Conservation (phyloP, 139 green algal genomes). For the Auxenochlorella protothecoides region DNA sequence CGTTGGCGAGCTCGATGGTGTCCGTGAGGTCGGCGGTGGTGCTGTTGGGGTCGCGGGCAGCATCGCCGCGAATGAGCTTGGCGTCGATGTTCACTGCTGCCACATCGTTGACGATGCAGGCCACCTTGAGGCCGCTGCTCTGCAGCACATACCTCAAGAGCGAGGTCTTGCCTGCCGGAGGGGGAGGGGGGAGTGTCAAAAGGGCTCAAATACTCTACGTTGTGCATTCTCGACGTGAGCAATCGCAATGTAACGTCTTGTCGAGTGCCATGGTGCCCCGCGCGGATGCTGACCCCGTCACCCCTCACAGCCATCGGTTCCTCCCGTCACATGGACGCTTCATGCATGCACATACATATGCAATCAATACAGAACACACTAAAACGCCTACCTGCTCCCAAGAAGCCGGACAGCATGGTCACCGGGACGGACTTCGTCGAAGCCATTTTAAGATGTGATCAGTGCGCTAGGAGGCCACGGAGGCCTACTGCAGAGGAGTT, state of each 20-base stretch:
- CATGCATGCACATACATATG: too few relatives aligned
- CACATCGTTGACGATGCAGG: slow-evolving; percentile 92
- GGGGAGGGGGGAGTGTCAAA: neutral
- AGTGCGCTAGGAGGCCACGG: too few relatives aligned
- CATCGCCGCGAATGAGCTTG: slow-evolving; percentile 75
- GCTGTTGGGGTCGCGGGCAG: slow-evolving; percentile 5
- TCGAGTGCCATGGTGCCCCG: neutral
- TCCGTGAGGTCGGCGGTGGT: slow-evolving; percentile 67
- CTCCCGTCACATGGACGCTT: too few relatives aligned
- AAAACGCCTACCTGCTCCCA: slow-evolving; percentile 46
- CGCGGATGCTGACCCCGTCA: neutral
- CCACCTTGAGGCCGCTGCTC: slow-evolving; percentile 73
- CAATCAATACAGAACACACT: neutral
- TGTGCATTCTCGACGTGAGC: too few relatives aligned
- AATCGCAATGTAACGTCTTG: neutral
- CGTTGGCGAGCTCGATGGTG: slow-evolving; percentile 88
- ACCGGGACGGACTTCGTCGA: slow-evolving; percentile 36
- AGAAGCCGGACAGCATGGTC: slow-evolving; percentile 70
- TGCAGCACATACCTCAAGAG: slow-evolving; percentile 76
- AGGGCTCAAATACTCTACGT: too few relatives aligned
- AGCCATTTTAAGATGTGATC: neutral
- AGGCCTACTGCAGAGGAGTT: too few relatives aligned
- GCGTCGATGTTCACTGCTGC: slow-evolving; percentile 87
- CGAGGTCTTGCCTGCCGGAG: slow-evolving; percentile 75
- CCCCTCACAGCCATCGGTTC: neutral